These are phyloP conservation scores for Fusarium duplospermum DNA, from an alignment of 2,329 filamentous ascomycete genomes.

Conservation along the genomic window DNA sequence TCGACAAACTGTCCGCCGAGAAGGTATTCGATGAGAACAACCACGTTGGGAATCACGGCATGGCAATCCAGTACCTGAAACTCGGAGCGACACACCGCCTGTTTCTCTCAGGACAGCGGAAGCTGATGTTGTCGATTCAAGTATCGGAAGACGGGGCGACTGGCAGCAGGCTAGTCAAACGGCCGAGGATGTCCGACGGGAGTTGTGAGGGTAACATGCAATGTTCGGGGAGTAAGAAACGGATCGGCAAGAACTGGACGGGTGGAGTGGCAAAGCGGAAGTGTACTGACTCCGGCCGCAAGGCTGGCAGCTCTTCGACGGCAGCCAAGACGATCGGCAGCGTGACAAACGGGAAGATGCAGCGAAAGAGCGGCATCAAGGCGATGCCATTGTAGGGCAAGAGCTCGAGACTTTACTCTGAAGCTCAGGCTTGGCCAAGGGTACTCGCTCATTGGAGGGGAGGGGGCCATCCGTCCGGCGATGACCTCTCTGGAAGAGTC, in stretches of 20 bases:
- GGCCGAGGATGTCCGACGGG: slow-evolving; percentile 39
- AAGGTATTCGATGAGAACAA: slow-evolving; percentile 80
- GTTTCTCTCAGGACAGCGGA: slow-evolving; percentile 59
- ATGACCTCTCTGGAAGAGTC: neutral
- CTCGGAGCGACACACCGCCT: slow-evolving; percentile 54
- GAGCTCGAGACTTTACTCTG: neutral
- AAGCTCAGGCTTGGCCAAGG: neutral
- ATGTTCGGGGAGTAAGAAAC: slow-evolving; percentile 46
- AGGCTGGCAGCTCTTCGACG: slow-evolving; percentile 46
- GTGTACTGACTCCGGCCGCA: slow-evolving; percentile 44
- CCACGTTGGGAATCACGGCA: slow-evolving; percentile 61
- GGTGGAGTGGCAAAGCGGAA: slow-evolving; percentile 49
- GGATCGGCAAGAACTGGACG: slow-evolving; percentile 45
- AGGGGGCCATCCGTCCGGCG: neutral
- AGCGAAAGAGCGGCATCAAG: slow-evolving; percentile 52
- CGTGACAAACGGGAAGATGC: slow-evolving; percentile 40
- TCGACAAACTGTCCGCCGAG: slow-evolving; percentile 75
- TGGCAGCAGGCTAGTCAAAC: slow-evolving; percentile 46
- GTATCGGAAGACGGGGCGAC: slow-evolving; percentile 49
- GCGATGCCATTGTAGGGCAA: slow-evolving; percentile 45
- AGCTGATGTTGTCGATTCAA: slow-evolving; percentile 58
- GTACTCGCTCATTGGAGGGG: neutral
- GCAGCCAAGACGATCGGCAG: slow-evolving; percentile 35
- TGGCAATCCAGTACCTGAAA: slow-evolving; percentile 79
- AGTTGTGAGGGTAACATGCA: slow-evolving; percentile 43